Evolutionary conservation across 2,329 filamentous ascomycete species (phyloP).

Genomic region (Cytospora piceae): DNA sequence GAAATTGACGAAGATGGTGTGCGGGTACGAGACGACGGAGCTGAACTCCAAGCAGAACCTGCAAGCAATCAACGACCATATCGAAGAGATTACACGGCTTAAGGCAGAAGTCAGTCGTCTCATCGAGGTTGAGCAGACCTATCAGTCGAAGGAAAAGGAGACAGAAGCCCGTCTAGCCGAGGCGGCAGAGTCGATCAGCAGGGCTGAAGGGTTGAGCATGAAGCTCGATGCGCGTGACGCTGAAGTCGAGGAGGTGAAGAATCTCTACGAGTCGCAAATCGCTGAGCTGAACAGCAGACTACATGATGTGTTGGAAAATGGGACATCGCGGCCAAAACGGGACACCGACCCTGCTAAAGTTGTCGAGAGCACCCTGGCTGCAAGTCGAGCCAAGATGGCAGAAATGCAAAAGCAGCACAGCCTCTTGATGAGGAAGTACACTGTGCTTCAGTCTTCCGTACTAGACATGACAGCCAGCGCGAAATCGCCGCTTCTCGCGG

Average conservation of each 20-base stretch:
- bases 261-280: slow-evolving; percentile 54
- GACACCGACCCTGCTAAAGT: slow-evolving; percentile 41
- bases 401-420: slow-evolving; percentile 58
- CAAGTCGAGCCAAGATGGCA: slow-evolving; percentile 56
- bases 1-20: slow-evolving; percentile 67
- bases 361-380: slow-evolving; percentile 51
- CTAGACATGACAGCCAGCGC: slow-evolving; percentile 51
- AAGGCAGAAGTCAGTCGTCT: slow-evolving; percentile 63
- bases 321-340: slow-evolving; percentile 25
- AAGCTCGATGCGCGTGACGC: slow-evolving; percentile 56
- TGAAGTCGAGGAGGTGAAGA: slow-evolving; percentile 50
- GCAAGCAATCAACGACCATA: slow-evolving; percentile 63
- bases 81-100: slow-evolving; percentile 63
- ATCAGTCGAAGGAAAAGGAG: slow-evolving; percentile 66
- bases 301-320: slow-evolving; percentile 41
- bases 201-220: slow-evolving; percentile 61
- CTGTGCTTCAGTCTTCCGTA: slow-evolving; percentile 53
- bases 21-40: slow-evolving; percentile 71
- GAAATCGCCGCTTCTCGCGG: slow-evolving; percentile 8
- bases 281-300: slow-evolving; percentile 51
- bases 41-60: slow-evolving; percentile 65
- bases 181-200: slow-evolving; percentile 60
- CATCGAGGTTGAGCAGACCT: slow-evolving; percentile 63
- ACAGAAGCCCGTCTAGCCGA: slow-evolving; percentile 60
- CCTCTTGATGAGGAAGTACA: slow-evolving; percentile 56